Conservation (phyloP, 2,329 filamentous ascomycete genomes). For the Ophiosphaerella korrae region DNA sequence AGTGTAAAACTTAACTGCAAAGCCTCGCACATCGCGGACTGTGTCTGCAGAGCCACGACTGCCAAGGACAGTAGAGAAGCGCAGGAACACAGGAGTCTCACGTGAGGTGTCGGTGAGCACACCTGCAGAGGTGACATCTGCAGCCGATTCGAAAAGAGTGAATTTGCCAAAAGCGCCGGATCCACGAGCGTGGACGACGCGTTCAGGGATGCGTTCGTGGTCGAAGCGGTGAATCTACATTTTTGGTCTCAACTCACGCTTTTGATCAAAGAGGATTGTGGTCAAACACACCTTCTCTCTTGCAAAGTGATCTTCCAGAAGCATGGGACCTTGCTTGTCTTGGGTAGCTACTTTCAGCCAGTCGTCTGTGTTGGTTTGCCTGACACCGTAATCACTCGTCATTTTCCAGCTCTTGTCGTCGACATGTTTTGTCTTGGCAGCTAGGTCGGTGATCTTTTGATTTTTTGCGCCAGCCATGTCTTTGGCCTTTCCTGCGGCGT, state of each 20-base stretch:
- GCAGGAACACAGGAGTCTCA: constrained; percentile 70
- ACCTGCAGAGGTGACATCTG: constrained; percentile 70
- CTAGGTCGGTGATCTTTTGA: constrained; percentile 67
- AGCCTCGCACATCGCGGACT: constrained; percentile 74
- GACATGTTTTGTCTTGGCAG: constrained; percentile 63
- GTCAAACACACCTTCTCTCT: constrained; percentile 68
- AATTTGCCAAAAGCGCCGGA: constrained; percentile 73
- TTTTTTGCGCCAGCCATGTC: constrained; percentile 37
- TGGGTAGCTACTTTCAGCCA: constrained; percentile 72
- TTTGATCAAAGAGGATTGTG: too few species aligned
- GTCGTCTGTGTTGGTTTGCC: constrained; percentile 74
- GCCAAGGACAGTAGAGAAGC: constrained; percentile 75
- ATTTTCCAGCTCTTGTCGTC: constrained; percentile 62
- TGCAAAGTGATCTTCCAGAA: constrained; percentile 74
- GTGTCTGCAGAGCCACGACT: constrained; percentile 72
- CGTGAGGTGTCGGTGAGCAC: constrained; percentile 63
- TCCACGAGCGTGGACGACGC: constrained; percentile 71
- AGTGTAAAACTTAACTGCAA: constrained; percentile 72
- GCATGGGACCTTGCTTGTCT: constrained; percentile 67
- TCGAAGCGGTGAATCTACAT: background rate
- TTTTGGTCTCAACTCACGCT: too few species aligned
- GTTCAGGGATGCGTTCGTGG: constrained; percentile 51
- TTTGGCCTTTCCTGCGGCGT: constrained; percentile 39
- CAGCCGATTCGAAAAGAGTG: constrained; percentile 66
- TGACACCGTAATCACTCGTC: constrained; percentile 79